Evolutionary conservation across 805 yeast species (phyloP).

Genomic region (Candida glaebosa): DNA sequence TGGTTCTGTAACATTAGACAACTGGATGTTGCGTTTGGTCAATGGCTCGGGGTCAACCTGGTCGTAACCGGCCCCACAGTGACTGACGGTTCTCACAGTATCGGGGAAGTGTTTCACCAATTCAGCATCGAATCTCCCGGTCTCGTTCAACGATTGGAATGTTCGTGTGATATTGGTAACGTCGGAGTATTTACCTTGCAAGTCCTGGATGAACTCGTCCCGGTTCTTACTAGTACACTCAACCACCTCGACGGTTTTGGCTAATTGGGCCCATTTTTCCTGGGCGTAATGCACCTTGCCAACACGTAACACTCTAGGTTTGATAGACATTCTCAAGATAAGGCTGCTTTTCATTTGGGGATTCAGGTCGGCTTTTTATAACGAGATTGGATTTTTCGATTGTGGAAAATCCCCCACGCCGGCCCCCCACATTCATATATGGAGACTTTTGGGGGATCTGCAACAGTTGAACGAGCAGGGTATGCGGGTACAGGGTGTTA

Average conservation of each 20-base stretch:
- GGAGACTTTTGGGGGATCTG: background rate
- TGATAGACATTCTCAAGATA: constrained; percentile 11
- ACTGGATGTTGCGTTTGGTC: constrained; percentile 50
- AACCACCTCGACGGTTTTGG: constrained; percentile 37
- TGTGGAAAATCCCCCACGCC: constrained; percentile 1
- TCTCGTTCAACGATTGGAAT: constrained; percentile 44
- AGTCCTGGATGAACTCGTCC: constrained; percentile 40
- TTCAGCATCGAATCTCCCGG: constrained; percentile 68
- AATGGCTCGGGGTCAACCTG: constrained; percentile 60
- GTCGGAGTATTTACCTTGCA: constrained; percentile 42
- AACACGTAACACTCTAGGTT: constrained; percentile 62
- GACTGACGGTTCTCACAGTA: constrained; percentile 51
- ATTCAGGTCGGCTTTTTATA: background rate
- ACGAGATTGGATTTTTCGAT: too few relatives aligned
- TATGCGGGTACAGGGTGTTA: too few relatives aligned
- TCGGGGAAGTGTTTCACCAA: constrained; percentile 52
- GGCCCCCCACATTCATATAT: background rate
- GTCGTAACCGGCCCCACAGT: constrained; percentile 76
- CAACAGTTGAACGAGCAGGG: too few relatives aligned
- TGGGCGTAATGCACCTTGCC: constrained; percentile 61
- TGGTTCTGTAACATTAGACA: constrained; percentile 63
- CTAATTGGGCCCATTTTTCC: constrained; percentile 61
- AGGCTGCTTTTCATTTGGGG: background rate
- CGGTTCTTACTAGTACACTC: constrained; percentile 32
- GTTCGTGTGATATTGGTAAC: constrained; percentile 49